Conservation (phyloP, 139 green algal species). For the Bryopsis sp. region DNA sequence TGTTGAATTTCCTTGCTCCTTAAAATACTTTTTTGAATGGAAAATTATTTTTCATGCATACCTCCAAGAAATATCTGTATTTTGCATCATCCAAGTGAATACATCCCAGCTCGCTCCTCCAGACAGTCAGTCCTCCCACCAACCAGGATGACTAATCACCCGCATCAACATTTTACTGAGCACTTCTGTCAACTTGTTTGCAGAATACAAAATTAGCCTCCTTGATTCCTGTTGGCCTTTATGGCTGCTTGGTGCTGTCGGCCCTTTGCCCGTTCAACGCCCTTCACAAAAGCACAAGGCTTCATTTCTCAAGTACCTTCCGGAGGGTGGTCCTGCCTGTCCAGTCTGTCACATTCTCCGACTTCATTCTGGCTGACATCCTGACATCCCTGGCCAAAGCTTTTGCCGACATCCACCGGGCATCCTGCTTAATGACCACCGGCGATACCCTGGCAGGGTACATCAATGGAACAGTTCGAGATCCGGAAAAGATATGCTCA, state of each 20-base stretch:
- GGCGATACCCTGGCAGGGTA: neutral
- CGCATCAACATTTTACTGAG: too few species aligned
- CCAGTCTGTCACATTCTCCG: constrained; percentile 69
- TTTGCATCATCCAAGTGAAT: too few species aligned
- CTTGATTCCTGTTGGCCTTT: constrained; percentile 27
- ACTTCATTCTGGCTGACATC: constrained; percentile 94
- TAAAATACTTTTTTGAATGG: too few species aligned
- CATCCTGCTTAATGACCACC: constrained; percentile 31
- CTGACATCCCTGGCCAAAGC: constrained; percentile 83
- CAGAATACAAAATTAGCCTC: constrained; percentile 8
- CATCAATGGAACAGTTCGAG: neutral
- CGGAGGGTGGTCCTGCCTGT: constrained; percentile 52
- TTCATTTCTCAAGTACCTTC: constrained; percentile 54
- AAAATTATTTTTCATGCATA: too few species aligned
- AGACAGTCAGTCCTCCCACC: too few species aligned
- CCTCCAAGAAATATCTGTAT: too few species aligned
- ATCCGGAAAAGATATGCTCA: neutral
- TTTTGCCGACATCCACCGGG: constrained; percentile 60
- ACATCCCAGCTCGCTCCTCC: too few species aligned
- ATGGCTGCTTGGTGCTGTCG: constrained; percentile 26
- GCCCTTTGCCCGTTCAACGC: constrained; percentile 40
- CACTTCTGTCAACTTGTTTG: too few species aligned
- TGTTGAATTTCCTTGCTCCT: too few species aligned
- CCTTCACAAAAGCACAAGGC: constrained; percentile 25
- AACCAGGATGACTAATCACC: too few species aligned